These are phyloP conservation scores for Solidago caesia DNA, from an alignment of 129 eudicot species.

Conservation along the genomic window DNA sequence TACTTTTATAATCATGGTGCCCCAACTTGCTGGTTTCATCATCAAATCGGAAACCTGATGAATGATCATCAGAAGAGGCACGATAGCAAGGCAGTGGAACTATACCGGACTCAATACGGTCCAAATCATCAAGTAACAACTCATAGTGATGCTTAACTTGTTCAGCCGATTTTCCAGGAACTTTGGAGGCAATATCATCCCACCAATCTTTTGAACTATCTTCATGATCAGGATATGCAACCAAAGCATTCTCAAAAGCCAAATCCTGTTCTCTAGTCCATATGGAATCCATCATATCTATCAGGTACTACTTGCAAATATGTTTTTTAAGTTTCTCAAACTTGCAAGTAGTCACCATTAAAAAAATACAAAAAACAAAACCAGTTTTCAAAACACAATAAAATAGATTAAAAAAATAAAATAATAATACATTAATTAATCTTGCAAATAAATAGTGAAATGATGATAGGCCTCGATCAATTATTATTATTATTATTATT, in stretches of 20 bases:
- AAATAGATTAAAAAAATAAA: no score
- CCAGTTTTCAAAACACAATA: no score
- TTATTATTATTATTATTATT: no score
- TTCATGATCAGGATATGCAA: constrained; percentile 34
- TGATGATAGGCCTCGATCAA: no score
- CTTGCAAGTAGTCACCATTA: not conserved
- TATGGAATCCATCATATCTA: constrained; percentile 40
- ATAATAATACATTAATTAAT: no score
- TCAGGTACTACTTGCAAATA: constrained; percentile 30
- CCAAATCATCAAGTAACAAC: constrained; percentile 66
- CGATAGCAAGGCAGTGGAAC: constrained; percentile 70
- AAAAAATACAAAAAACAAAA: no score
- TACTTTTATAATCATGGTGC: constrained; percentile 46
- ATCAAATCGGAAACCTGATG: constrained; percentile 38
- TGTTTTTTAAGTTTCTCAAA: not conserved
- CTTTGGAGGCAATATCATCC: constrained; percentile 68
- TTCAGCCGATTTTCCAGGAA: constrained; percentile 67
- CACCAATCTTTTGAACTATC: constrained; percentile 60
- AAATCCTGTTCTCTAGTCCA: constrained; percentile 84
- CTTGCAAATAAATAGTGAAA: no score
- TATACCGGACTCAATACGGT: constrained; percentile 70
- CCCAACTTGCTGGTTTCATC: constrained; percentile 39
- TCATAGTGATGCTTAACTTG: constrained; percentile 77
- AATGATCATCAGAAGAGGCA: constrained; percentile 44
- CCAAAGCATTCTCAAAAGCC: constrained; percentile 87